A percentile compares a stretch with the other conserved stretches of the same genome.
These are phyloP conservation scores for Cynara cardunculus DNA, from an alignment of 129 eudicot genomes.

Conservation along the genomic window DNA sequence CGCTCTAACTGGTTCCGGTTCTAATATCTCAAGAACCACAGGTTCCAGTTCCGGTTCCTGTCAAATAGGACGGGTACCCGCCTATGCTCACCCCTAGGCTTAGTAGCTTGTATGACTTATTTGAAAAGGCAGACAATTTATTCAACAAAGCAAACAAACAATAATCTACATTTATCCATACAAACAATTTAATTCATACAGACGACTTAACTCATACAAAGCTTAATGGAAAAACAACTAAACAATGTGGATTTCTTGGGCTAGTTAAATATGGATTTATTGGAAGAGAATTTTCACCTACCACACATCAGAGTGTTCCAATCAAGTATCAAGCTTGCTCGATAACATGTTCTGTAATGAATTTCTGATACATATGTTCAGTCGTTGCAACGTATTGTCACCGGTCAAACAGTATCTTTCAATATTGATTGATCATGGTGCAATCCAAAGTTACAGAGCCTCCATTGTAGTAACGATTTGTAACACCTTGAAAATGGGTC, in stretches of 20 bases:
- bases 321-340: not conserved
- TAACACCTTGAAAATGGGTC: not conserved
- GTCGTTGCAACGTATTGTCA: not conserved
- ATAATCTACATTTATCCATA: no score
- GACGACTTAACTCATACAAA: no score
- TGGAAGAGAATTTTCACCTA: not conserved
- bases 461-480: not conserved
- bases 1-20: no score
- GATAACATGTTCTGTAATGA: not conserved
- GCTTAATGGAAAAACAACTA: no score
- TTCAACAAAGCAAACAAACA: no score
- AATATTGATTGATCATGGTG: not conserved
- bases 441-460: not conserved
- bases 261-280: not conserved
- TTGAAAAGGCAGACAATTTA: no score
- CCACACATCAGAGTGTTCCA: not conserved
- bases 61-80: no score
- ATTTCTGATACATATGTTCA: not conserved
- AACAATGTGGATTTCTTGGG: not conserved
- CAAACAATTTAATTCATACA: no score
- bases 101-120: no score
- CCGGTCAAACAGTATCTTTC: not conserved
- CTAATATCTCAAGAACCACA: no score
- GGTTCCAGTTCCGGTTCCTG: no score
- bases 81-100: no score